These are phyloP conservation scores for Dipteronia dyeriana DNA, from an alignment of 345 rosid genomes.

Conservation along the genomic window DNA sequence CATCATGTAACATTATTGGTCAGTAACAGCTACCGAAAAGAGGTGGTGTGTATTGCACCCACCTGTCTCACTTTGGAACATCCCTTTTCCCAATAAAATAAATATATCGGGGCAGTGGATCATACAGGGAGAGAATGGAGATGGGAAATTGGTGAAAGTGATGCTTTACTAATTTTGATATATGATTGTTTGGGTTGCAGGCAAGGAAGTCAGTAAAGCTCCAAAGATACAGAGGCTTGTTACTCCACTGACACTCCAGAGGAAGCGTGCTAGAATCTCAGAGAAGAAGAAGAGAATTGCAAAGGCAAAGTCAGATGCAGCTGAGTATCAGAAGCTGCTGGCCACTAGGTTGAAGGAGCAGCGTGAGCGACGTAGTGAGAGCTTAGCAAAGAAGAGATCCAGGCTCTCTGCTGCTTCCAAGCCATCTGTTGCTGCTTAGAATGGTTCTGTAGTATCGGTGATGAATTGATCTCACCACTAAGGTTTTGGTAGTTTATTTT, in stretches of 20 bases:
- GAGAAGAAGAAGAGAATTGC: constrained; percentile 58
- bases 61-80: neutral
- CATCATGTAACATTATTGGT: neutral
- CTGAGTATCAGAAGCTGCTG: constrained; percentile 56
- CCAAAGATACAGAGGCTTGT: constrained; percentile 58
- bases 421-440: constrained; percentile 39
- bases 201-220: constrained; percentile 56
- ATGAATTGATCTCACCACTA: neutral
- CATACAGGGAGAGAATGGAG: neutral
- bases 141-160: neutral
- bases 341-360: constrained; percentile 63
- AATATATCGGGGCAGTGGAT: neutral
- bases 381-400: constrained; percentile 56
- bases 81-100: neutral
- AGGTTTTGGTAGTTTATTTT: constrained; percentile 16
- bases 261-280: constrained; percentile 52
- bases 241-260: constrained; percentile 51
- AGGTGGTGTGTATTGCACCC: neutral
- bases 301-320: constrained; percentile 56
- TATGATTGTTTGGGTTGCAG: constrained; percentile 25
- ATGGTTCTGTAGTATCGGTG: neutral
- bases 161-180: neutral
- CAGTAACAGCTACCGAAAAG: neutral
- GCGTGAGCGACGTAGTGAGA: constrained; percentile 62
- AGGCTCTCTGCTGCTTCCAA: constrained; percentile 49